A percentile compares a stretch with the other conserved stretches of the same genome.
phyloP scores from a whole-genome alignment of 2,329 filamentous ascomycete genomes.

The Verticillium zaregamsianum region DNA sequence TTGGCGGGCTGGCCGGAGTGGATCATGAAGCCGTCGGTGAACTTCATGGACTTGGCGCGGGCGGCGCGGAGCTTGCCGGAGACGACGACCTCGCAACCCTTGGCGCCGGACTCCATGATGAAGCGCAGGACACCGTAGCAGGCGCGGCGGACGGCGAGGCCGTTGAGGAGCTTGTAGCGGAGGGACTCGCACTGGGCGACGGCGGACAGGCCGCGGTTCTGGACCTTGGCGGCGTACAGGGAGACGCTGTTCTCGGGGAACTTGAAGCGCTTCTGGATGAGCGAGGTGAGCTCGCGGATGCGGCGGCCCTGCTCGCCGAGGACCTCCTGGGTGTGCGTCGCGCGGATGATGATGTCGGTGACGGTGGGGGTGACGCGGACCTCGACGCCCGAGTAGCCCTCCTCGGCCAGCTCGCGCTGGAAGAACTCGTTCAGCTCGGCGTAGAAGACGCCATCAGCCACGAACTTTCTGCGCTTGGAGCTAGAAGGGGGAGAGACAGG shows the following conservation, averaged over 20 bases:
- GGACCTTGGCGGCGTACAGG: conserved; percentile 99
- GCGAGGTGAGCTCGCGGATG: conserved; percentile 99
- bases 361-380: conserved; percentile 99
- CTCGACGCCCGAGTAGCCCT: conserved; percentile 99
- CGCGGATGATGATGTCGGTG: conserved; percentile 99
- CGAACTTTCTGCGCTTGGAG: conserved; percentile 92
- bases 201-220: conserved; percentile 99
- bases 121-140: conserved; percentile 99
- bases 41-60: conserved; percentile 99
- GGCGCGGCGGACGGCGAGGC: conserved; percentile 94
- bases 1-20: conserved; percentile 99
- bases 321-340: conserved; percentile 99
- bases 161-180: conserved; percentile 99
- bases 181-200: conserved; percentile 99
- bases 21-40: conserved; percentile 99
- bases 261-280: conserved; percentile 99
- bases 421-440: conserved; percentile 99
- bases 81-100: conserved; percentile 99
- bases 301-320: conserved; percentile 99
- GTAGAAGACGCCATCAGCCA: conserved; percentile 99
- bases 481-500: conserved; percentile 36
- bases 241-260: conserved; percentile 99
- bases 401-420: conserved; percentile 99
- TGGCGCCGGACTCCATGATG: conserved; percentile 99
- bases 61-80: conserved; percentile 98